phyloP scores from a whole-genome alignment of 2,329 filamentous ascomycete genomes.

The Curvularia sp. region DNA sequence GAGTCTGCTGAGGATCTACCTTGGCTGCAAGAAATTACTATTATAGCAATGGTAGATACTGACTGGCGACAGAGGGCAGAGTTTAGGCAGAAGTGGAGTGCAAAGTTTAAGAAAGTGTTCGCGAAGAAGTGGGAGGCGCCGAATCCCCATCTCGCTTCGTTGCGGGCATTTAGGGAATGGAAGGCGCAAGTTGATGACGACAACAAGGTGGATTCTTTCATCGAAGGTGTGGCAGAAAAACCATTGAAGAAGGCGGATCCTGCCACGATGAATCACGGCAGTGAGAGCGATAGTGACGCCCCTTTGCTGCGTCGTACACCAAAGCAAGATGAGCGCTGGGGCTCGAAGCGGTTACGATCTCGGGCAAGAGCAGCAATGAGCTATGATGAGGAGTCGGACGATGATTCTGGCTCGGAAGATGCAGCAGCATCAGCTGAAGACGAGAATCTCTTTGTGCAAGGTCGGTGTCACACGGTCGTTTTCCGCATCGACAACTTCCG shows the following conservation, averaged over 20 bases:
- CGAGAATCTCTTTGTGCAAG: constrained; percentile 62
- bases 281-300: constrained; percentile 38
- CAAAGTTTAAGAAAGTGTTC: constrained; percentile 72
- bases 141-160: constrained; percentile 51
- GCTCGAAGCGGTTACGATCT: constrained; percentile 39
- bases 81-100: constrained; percentile 80
- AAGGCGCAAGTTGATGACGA: constrained; percentile 31
- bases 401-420: constrained; percentile 34
- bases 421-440: constrained; percentile 23
- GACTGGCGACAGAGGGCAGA: constrained; percentile 80
- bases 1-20: constrained; percentile 71
- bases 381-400: constrained; percentile 42
- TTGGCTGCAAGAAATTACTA: constrained; percentile 70
- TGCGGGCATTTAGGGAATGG: constrained; percentile 53
- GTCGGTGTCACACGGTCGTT: constrained; percentile 73
- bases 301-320: constrained; percentile 33
- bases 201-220: constrained; percentile 32
- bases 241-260: constrained; percentile 1
- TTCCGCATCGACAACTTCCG: constrained; percentile 79
- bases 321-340: constrained; percentile 39
- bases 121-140: constrained; percentile 59
- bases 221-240: constrained; percentile 28
- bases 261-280: constrained; percentile 7
- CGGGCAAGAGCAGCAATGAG: constrained; percentile 34
- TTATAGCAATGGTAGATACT: constrained; percentile 76